Evolutionary conservation across 164 flowering plant species (phyloP).

Genomic region (Umbilicus rupestris): DNA sequence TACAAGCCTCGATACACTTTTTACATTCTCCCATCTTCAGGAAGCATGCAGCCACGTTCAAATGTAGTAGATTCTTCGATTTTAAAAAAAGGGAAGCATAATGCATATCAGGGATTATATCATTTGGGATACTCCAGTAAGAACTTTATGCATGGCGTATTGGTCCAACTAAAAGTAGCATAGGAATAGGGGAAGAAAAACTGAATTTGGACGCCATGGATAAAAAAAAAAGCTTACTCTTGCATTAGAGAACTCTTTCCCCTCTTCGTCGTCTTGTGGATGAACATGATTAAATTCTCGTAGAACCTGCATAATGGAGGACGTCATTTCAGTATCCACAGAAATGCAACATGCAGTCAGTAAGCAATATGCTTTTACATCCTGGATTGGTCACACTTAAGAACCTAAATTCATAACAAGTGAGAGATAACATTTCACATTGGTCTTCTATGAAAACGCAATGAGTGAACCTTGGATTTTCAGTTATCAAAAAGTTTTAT

Average conservation of each 20-base stretch:
- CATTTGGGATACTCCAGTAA: neutral
- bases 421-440: neutral
- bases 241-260: constrained; percentile 62
- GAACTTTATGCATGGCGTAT: neutral
- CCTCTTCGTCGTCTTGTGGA: constrained; percentile 95
- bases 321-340: neutral
- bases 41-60: constrained; percentile 92
- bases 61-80: constrained; percentile 65
- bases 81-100: constrained; percentile 9
- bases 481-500: too few species aligned
- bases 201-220: neutral
- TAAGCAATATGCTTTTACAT: neutral
- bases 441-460: too few species aligned
- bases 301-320: constrained; percentile 48
- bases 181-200: neutral
- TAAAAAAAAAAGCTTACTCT: constrained; percentile 42
- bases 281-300: constrained; percentile 95
- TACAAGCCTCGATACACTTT: constrained; percentile 85
- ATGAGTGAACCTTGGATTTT: too few species aligned
- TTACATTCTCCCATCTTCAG: constrained; percentile 85
- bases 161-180: neutral
- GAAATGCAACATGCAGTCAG: too few species aligned
- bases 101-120: neutral
- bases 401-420: neutral
- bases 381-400: neutral